These are phyloP conservation scores for Nemania sp. DNA, from an alignment of 2,329 filamentous ascomycete species.

Conservation along the genomic window DNA sequence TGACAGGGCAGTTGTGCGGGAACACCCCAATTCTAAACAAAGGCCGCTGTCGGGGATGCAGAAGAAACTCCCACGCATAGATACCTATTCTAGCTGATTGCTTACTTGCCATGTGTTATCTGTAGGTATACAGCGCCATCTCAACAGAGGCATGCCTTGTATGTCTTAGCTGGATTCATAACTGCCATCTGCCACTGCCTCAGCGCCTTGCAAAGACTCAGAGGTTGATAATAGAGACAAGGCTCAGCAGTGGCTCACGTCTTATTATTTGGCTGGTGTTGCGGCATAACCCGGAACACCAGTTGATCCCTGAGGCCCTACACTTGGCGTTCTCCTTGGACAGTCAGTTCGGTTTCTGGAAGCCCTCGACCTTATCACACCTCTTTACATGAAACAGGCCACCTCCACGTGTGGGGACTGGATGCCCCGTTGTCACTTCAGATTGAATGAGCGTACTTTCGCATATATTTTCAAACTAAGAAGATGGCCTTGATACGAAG, in stretches of 20 bases:
- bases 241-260: neutral
- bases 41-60: too few species aligned
- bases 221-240: neutral
- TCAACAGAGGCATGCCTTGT: too few species aligned
- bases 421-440: conserved; percentile 14
- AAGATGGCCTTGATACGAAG: too few species aligned
- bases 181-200: too few species aligned
- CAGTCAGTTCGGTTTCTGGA: conserved; percentile 15
- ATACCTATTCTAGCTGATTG: too few species aligned
- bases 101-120: too few species aligned
- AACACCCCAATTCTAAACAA: too few species aligned
- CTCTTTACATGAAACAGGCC: conserved; percentile 23
- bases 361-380: conserved; percentile 12
- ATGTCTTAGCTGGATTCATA: too few species aligned
- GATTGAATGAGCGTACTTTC: neutral
- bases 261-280: conserved; percentile 4
- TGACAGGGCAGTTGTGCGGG: neutral
- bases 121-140: too few species aligned
- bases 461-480: neutral
- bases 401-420: conserved; percentile 15
- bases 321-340: conserved; percentile 8
- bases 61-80: too few species aligned
- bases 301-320: conserved; percentile 7
- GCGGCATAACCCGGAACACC: conserved; percentile 6
- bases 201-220: neutral